Evolutionary conservation across 192 early-diverging fungal species (phyloP), one percentile per base, ranked within the genome.

Genomic region (Backusella psychrophila): DNA sequence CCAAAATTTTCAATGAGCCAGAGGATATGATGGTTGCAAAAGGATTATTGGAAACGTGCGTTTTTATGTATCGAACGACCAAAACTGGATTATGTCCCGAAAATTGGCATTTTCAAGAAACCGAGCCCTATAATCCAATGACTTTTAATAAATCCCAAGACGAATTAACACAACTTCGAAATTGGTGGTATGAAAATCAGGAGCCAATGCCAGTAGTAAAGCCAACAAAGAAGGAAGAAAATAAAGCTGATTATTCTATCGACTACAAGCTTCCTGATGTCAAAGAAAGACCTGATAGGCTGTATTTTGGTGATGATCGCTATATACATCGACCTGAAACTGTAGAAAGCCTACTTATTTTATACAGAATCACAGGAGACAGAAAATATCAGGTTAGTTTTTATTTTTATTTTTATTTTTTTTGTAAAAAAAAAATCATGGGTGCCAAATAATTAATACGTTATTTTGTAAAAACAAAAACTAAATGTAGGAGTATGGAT

Each of bases 311-410:
- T 23, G 76, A 77, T 26, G 0, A 46, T 6, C 41, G 46, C 8
- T 77, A 77, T 49, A 52, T 70, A 4, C 72, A 72, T 42, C 76
- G 76, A 0, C 76, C 76, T 35, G 93, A 94, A 87, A 89, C 90
- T 0, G 76, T 94, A 26, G 93, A 94, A 78, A 91, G 90, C 67
- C 74, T 93, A 29, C 92, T 89, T 81, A 84, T 90, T 59, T 78
- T 93, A 78, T 94, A 91, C 73, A 87, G 93, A 52, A 73, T 93
- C 15, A 94, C 93, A 7, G 93, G 93, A 2, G 86, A 94, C 53
- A 82, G 75, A 9, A 80, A 81, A 33, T 93, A 93, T 33, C 90
- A 88, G 46, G 78, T 79, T 75, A 69, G 53, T 59, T 59, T 59
- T 53, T 21, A 12, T 41, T 42, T 42, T 42, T 42, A 1, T 29